Evolutionary conservation across 208 protist genomes (phyloP), one percentile per base, ranked within the genome.

Genomic region (Leishmania major): DNA sequence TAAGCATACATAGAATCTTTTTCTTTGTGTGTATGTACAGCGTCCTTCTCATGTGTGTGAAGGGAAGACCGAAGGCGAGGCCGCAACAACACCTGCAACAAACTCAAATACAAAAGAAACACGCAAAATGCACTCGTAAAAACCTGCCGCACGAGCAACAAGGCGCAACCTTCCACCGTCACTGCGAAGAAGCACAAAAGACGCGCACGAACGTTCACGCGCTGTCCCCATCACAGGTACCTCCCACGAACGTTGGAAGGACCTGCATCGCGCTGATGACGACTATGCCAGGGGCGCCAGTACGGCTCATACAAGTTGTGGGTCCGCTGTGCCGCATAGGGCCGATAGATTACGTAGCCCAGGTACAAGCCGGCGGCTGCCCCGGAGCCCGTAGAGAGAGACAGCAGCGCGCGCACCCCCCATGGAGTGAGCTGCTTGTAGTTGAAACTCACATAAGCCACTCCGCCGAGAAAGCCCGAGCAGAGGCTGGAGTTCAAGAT

Each of bases 201-300:
- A 17, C 11, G 3, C 28, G n/a, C 69, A 35, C 45, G 22, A 74
- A 22, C 25, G 37, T 13, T 25, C 17, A 74, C 10, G 4, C 28
- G 8, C 13, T 25, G 1, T 53, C 45, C 5, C 40, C 1, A 4
- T 91, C 81, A 97, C 22, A 90, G 79, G 75, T 96, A 96, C 75
- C 84, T 85, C 8, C 95, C 95, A 53, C 95, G 93, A 77, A 96
- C 88, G 57, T 89, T 89, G 25, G 78, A n/a, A 13, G 88, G 88
- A 0, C 93, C 95, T 25, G 84, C 87, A 13, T 80, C 76, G 40
- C 79, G 87, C 55, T 95, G 8, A 28, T 80, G 80, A 47, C 95
- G 87, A 70, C 82, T 75, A 45, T 95, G 75, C 95, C 95, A 98
- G 49, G 95, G 95, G 25, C 89, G 88, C 92, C 94, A 97, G 82